Evolutionary conservation across 2,329 filamentous ascomycete species (phyloP).

Genomic region (Periconia macrospinosa): DNA sequence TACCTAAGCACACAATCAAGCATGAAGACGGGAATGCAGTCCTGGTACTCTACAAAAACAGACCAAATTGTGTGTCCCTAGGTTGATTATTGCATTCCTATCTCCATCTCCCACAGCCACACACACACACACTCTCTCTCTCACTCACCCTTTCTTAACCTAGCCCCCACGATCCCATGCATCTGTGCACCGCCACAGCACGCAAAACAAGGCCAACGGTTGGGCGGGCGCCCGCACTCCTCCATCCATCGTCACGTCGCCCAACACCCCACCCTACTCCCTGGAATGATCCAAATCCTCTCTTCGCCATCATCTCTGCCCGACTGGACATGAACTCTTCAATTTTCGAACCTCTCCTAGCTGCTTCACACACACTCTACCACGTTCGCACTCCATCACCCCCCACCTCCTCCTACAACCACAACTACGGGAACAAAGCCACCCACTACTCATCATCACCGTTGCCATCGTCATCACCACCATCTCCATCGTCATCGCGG

Average conservation of each 20-base stretch:
- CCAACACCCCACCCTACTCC: background rate
- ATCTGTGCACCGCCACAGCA: background rate
- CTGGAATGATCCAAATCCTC: background rate
- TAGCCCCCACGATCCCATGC: too few species aligned
- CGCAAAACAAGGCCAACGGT: background rate
- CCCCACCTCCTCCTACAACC: slow-evolving; percentile 12
- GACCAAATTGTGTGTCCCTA: too few species aligned
- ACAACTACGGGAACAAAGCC: slow-evolving; percentile 17
- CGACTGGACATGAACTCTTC: slow-evolving; percentile 40
- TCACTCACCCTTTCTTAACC: background rate
- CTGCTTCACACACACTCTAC: slow-evolving; percentile 20
- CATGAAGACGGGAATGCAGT: too few species aligned
- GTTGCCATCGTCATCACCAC: slow-evolving; percentile 17
- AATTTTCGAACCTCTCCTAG: slow-evolving; percentile 22
- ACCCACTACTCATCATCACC: slow-evolving; percentile 29
- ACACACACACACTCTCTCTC: too few species aligned
- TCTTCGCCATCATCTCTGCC: slow-evolving; percentile 21
- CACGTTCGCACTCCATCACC: slow-evolving; percentile 27
- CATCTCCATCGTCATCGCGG: background rate
- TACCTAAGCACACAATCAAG: too few species aligned
- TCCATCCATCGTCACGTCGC: background rate
- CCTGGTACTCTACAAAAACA: too few species aligned
- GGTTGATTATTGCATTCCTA: background rate
- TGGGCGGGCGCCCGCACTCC: background rate
- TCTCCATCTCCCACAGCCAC: background rate